phyloP scores from a whole-genome alignment of 1,284 basidiomycete species.

The Tetrapyrgos nigripes region DNA sequence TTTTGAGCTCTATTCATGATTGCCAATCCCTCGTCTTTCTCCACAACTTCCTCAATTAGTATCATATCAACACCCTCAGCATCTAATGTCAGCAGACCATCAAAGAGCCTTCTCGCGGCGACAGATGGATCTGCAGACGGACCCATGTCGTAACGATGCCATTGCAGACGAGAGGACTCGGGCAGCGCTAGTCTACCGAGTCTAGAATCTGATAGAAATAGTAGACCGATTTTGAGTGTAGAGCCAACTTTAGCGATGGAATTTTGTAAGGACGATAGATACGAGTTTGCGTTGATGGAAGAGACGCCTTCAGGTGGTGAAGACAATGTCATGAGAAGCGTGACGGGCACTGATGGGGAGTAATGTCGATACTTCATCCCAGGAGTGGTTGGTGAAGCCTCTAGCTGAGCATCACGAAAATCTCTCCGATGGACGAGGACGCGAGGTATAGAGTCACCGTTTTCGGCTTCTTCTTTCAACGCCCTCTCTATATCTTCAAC shows the following conservation, averaged over 20 bases:
- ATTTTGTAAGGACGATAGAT: constrained; percentile 48
- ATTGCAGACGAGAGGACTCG: constrained; percentile 47
- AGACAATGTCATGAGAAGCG: constrained; percentile 67
- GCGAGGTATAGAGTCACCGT: constrained; percentile 43
- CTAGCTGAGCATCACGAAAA: constrained; percentile 68
- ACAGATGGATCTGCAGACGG: constrained; percentile 62
- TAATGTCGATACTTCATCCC: constrained; percentile 99
- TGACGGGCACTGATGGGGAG: constrained; percentile 87
- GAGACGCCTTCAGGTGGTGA: constrained; percentile 40
- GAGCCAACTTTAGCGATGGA: constrained; percentile 12
- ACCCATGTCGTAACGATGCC: constrained; percentile 70
- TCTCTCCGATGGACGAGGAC: constrained; percentile 82
- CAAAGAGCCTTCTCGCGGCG: constrained; percentile 87
- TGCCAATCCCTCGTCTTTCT: constrained; percentile 88
- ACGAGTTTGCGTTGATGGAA: constrained; percentile 37
- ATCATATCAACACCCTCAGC: constrained; percentile 81
- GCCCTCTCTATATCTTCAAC: constrained; percentile 85
- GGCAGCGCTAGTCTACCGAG: constrained; percentile 49
- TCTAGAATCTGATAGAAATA: constrained; percentile 71
- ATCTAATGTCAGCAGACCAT: constrained; percentile 88
- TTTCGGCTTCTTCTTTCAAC: constrained; percentile 50
- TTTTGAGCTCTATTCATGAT: constrained; percentile 99
- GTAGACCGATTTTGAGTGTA: constrained; percentile 65
- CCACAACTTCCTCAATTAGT: constrained; percentile 85
- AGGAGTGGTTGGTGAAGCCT: constrained; percentile 89